phyloP scores from a whole-genome alignment of 2,329 filamentous ascomycete species.

The Triangularia setosa region DNA sequence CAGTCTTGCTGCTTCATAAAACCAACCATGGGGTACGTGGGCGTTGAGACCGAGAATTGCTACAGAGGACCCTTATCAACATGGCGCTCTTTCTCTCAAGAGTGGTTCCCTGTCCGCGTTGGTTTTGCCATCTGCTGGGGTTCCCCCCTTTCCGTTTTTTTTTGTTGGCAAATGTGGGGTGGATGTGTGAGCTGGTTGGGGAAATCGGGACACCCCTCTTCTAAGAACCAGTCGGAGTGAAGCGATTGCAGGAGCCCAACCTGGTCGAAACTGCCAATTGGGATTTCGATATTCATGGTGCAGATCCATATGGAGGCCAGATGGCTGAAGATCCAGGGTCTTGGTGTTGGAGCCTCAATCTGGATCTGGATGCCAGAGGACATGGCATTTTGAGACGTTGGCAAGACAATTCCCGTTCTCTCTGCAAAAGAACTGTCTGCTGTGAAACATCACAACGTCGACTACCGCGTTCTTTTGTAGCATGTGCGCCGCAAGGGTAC shows the following conservation, averaged over 20 bases:
- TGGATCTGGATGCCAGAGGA: not conserved
- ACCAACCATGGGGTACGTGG: too few species aligned
- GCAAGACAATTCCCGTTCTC: not conserved
- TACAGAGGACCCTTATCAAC: too few species aligned
- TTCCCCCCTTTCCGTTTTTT: not conserved
- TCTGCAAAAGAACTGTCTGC: not conserved
- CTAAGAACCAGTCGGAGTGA: not conserved
- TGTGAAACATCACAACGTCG: not conserved
- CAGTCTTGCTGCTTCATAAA: too few species aligned
- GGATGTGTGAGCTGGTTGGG: not conserved
- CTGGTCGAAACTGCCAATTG: not conserved
- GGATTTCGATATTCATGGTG: not conserved
- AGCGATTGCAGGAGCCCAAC: not conserved
- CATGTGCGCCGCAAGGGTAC: not conserved
- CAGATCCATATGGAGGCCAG: not conserved
- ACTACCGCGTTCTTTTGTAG: not conserved
- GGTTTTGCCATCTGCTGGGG: not conserved
- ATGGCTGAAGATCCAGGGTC: not conserved
- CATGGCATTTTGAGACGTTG: not conserved
- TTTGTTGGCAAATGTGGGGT: not conserved
- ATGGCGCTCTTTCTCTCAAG: too few species aligned
- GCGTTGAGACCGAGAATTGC: too few species aligned
- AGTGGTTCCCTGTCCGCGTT: not conserved
- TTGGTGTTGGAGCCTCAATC: not conserved
- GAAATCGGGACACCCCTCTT: not conserved